Evolutionary conservation across 495 filamentous ascomycete genomes (phyloP), one percentile per base, ranked within the genome.

Genomic region (Aspergillus ellipticus): DNA sequence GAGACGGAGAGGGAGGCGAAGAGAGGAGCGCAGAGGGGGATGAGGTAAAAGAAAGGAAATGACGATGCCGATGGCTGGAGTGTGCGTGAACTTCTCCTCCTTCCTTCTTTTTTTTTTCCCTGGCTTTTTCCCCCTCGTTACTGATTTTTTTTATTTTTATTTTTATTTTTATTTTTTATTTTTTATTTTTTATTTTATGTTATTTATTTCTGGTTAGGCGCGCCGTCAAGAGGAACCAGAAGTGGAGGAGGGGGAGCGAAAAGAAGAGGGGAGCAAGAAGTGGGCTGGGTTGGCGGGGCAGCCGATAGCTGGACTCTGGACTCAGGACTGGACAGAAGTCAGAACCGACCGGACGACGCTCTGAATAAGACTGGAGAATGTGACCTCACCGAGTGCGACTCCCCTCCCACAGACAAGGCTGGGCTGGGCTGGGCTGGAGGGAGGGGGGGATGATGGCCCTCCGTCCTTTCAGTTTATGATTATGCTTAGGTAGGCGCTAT

Each of bases 261-360:
- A 57, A 55, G 57, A 62, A 51, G 31, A 54, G 57, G 53, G 47
- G 53, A 56, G 59, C 58, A 59, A 57, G 24, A 55, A 56, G 60
- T 45, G 53, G 52, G 59, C 19, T 53, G 51, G 43, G 45, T 33
- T 35, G 33, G 45, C 49, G 53, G 53, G 35, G 39, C 51, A 54
- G 20, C 33, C 45, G 51, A 54, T 57, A 51, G n/a, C n/a, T n/a
- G n/a, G 51, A 58, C 21, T 28, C n/a, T n/a, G n/a, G 6, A 49
- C 29, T 29, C 16, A 37, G 15, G 50, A 42, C 35, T 11, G 26
- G 19, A 42, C 39, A 52, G 24, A 17, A 13, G 31, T 39, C 24
- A 15, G 17, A 41, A 21, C n/a, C 31, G 24, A 21, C 31, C 28
- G 4, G 28, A 31, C 28, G 5, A 6, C 8, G 13, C 10, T n/a